These are phyloP conservation scores for Huiozyma sinensis DNA, from an alignment of 805 yeast genomes.

Conservation along the genomic window DNA sequence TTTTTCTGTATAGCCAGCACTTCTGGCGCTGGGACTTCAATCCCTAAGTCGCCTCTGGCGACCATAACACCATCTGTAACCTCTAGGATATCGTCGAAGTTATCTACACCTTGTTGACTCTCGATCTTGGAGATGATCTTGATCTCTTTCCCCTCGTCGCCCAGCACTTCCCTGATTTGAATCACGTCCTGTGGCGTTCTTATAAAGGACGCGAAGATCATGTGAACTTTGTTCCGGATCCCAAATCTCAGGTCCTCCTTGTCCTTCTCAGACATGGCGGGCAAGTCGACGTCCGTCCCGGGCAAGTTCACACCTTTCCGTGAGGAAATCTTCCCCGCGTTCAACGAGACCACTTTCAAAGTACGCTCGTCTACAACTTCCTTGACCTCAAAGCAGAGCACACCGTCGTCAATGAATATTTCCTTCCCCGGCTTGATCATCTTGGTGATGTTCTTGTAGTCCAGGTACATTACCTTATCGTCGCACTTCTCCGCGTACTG, in stretches of 20 bases:
- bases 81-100: conserved; percentile 87
- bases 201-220: conserved; percentile 97
- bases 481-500: conserved; percentile 59
- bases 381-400: conserved; percentile 82
- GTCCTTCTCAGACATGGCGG: conserved; percentile 96
- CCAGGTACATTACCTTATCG: conserved; percentile 76
- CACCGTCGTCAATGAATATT: conserved; percentile 97
- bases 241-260: conserved; percentile 85
- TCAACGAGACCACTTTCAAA: conserved; percentile 77
- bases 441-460: conserved; percentile 92
- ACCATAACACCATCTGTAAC: conserved; percentile 99
- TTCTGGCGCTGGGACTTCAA: conserved; percentile 98
- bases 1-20: conserved; percentile 98
- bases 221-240: conserved; percentile 93
- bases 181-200: conserved; percentile 84
- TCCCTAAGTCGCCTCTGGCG: conserved; percentile 99
- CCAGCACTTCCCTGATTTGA: conserved; percentile 85
- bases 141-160: conserved; percentile 92
- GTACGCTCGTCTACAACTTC: conserved; percentile 72
- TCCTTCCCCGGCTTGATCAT: conserved; percentile 80
- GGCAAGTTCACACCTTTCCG: conserved; percentile 99
- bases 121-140: conserved; percentile 96
- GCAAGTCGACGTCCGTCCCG: conserved; percentile 96
- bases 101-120: conserved; percentile 99
- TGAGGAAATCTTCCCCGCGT: conserved; percentile 90